Conservation (phyloP, 202 grass and related monocot genomes). For the Zizania palustris region DNA sequence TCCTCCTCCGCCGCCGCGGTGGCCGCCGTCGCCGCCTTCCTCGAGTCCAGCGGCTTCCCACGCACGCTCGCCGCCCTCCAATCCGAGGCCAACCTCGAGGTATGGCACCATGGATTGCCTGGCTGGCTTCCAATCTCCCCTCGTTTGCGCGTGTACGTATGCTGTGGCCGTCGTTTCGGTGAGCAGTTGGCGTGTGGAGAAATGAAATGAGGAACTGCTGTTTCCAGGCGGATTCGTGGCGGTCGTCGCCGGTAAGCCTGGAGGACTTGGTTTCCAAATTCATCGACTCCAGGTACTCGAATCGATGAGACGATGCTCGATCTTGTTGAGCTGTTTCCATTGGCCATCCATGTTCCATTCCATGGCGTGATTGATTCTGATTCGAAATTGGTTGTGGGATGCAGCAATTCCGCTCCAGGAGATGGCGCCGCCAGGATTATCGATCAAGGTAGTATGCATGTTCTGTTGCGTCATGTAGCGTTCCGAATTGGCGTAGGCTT, state of each 20-base stretch:
- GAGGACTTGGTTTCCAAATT: slow-evolving; percentile 57
- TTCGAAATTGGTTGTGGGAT: not conserved
- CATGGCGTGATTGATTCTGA: not conserved
- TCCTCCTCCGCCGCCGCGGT: slow-evolving; percentile 7
- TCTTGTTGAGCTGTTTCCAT: not conserved
- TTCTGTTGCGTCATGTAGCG: not conserved
- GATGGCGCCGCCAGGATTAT: not conserved
- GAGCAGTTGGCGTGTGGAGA: not conserved
- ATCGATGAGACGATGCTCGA: not conserved
- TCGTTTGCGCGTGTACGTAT: not conserved
- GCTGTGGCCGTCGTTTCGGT: not conserved
- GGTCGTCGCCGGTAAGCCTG: slow-evolving; percentile 56
- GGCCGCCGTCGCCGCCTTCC: slow-evolving; percentile 67
- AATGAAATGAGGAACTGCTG: not conserved
- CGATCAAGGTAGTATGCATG: slow-evolving; percentile 1
- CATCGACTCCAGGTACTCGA: slow-evolving; percentile 57
- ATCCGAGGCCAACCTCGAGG: slow-evolving; percentile 74
- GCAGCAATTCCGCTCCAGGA: not conserved
- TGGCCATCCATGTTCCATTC: not conserved
- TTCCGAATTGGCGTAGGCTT: not conserved
- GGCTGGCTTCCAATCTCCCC: not conserved
- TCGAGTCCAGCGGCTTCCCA: slow-evolving; percentile 62
- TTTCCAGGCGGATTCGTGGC: slow-evolving; percentile 55
- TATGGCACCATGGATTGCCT: slow-evolving; percentile 1
- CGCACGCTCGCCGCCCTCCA: slow-evolving; percentile 60